A percentile compares a stretch with the other conserved stretches of the same genome.
Evolutionary conservation across 2,329 filamentous ascomycete species (phyloP).

Genomic region (Fusarium anthophilum): DNA sequence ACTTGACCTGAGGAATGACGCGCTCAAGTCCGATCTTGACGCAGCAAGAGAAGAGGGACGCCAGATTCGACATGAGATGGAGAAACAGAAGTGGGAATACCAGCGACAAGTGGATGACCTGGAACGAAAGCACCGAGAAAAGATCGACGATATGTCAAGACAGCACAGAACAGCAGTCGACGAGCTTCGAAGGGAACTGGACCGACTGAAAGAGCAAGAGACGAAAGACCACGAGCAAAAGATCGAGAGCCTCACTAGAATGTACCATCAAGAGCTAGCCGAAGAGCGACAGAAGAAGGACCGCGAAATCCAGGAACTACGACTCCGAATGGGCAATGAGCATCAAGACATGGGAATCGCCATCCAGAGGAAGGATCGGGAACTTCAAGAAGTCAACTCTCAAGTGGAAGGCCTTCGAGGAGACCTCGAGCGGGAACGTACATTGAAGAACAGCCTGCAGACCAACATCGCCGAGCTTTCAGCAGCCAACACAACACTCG

Average conservation of each 20-base stretch:
- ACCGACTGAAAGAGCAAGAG: slow-evolving; percentile 53
- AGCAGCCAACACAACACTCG: slow-evolving; percentile 71
- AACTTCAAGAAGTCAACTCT: slow-evolving; percentile 60
- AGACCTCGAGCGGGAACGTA: slow-evolving; percentile 70
- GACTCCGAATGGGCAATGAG: slow-evolving; percentile 60
- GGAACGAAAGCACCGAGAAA: slow-evolving; percentile 52
- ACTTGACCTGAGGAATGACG: slow-evolving; percentile 57
- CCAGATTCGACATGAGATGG: slow-evolving; percentile 48
- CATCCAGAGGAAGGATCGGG: slow-evolving; percentile 63
- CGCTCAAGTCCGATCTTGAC: slow-evolving; percentile 72
- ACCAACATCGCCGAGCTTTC: slow-evolving; percentile 67
- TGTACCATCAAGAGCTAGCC: slow-evolving; percentile 71
- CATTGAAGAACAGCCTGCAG: slow-evolving; percentile 63
- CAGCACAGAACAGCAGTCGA: slow-evolving; percentile 48
- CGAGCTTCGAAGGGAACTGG: slow-evolving; percentile 57
- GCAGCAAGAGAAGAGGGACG: slow-evolving; percentile 49
- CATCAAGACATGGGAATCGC: slow-evolving; percentile 60
- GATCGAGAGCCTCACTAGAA: slow-evolving; percentile 70
- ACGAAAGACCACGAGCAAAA: slow-evolving; percentile 73
- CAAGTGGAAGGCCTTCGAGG: slow-evolving; percentile 56
- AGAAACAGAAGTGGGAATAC: slow-evolving; percentile 50
- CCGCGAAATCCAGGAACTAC: slow-evolving; percentile 73
- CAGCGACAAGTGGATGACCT: slow-evolving; percentile 63
- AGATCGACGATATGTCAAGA: slow-evolving; percentile 48
- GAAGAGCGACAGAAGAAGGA: slow-evolving; percentile 67